A percentile compares a stretch with the other conserved stretches of the same genome.
phyloP scores from a whole-genome alignment of 495 filamentous ascomycete species.

The Penicillium subrubescens region DNA sequence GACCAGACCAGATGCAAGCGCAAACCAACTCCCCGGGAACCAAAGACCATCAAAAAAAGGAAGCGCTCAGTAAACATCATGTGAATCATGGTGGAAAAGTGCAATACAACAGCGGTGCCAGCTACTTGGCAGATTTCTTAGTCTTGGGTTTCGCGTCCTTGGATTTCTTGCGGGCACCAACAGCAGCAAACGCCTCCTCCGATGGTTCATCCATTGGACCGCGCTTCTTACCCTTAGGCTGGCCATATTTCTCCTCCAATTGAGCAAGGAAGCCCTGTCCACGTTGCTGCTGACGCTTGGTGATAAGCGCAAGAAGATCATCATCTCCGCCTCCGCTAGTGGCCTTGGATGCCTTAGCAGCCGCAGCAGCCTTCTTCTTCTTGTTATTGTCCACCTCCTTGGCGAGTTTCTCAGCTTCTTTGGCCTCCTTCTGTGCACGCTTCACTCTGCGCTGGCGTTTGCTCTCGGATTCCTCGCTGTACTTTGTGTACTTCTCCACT shows the following conservation, averaged over 20 bases:
- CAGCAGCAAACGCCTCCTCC: slow-evolving; percentile 39
- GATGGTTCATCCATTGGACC: slow-evolving; percentile 30
- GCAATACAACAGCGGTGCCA: not conserved
- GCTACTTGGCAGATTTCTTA: slow-evolving; percentile 16
- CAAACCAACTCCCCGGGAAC: slow-evolving; percentile 13
- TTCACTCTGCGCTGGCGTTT: slow-evolving; percentile 64
- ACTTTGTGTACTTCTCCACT: slow-evolving; percentile 65
- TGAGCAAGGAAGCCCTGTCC: slow-evolving; percentile 29
- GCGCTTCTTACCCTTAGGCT: slow-evolving; percentile 32
- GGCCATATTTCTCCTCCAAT: slow-evolving; percentile 32
- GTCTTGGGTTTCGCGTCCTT: slow-evolving; percentile 18
- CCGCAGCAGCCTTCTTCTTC: slow-evolving; percentile 41
- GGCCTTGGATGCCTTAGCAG: slow-evolving; percentile 38
- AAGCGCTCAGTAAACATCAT: slow-evolving; percentile 6
- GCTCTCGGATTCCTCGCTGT: slow-evolving; percentile 68
- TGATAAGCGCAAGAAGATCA: slow-evolving; percentile 30
- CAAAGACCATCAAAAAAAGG: slow-evolving; percentile 4
- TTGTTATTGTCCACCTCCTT: slow-evolving; percentile 70
- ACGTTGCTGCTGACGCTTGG: slow-evolving; percentile 29
- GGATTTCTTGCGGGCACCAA: slow-evolving; percentile 30
- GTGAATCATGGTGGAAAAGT: not conserved
- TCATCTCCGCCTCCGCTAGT: slow-evolving; percentile 17
- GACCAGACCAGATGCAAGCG: slow-evolving; percentile 11
- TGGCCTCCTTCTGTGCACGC: slow-evolving; percentile 63
- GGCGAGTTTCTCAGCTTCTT: slow-evolving; percentile 70